These are phyloP conservation scores for Cyclotella kingstonii DNA, from an alignment of 108 stramenopile species.

Conservation along the genomic window DNA sequence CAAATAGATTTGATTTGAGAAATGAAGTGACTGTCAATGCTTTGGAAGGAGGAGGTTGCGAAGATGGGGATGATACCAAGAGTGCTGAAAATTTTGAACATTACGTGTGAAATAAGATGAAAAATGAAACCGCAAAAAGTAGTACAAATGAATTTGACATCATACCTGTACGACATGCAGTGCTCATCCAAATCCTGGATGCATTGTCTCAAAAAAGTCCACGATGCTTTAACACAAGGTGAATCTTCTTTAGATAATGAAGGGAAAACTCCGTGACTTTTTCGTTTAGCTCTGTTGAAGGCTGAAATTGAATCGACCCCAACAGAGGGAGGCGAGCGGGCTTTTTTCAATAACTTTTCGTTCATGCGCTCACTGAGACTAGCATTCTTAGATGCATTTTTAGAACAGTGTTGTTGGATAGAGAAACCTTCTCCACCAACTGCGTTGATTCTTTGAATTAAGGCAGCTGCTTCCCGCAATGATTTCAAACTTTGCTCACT, in stretches of 20 bases:
- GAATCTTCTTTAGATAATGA: constrained; percentile 66
- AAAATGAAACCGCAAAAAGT: too few species aligned
- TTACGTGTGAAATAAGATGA: too few species aligned
- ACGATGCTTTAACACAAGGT: constrained; percentile 64
- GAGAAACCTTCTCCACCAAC: constrained; percentile 42
- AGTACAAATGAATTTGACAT: too few species aligned
- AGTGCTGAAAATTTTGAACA: constrained; percentile 24
- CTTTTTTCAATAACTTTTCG: constrained; percentile 17
- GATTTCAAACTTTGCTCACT: constrained; percentile 31
- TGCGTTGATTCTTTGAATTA: constrained; percentile 56
- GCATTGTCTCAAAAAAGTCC: constrained; percentile 60
- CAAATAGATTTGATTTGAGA: constrained; percentile 73
- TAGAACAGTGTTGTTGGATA: constrained; percentile 22
- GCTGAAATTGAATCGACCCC: constrained; percentile 28
- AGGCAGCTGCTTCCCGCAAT: constrained; percentile 51
- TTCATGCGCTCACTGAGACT: constrained; percentile 35
- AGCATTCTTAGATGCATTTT: too few species aligned
- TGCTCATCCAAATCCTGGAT: constrained; percentile 70
- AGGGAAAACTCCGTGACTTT: constrained; percentile 49
- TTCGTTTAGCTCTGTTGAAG: constrained; percentile 29
- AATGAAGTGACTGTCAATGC: constrained; percentile 83
- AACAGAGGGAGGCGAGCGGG: constrained; percentile 40
- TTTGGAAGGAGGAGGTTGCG: constrained; percentile 71
- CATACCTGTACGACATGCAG: constrained; percentile 56
- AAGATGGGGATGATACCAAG: constrained; percentile 59